Evolutionary conservation across 129 eudicot genomes (phyloP).

Genomic region (Silybum marianum): DNA sequence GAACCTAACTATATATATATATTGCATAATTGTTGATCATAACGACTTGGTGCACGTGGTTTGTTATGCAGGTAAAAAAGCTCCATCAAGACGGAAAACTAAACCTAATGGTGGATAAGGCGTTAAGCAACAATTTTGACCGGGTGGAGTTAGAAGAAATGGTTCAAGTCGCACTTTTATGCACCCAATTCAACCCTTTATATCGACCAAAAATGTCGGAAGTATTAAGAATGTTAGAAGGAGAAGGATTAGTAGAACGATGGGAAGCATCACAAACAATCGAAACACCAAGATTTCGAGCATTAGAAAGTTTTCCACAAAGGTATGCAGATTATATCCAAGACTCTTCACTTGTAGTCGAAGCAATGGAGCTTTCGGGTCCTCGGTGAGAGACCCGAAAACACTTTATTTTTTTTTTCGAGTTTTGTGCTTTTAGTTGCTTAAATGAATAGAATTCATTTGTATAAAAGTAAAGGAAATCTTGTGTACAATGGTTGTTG

Average conservation of each 20-base stretch:
- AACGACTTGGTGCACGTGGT: neutral
- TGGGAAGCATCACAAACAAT: constrained; percentile 72
- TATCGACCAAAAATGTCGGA: constrained; percentile 94
- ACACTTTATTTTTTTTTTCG: neutral
- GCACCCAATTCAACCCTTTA: constrained; percentile 79
- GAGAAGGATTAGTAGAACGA: constrained; percentile 86
- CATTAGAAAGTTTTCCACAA: constrained; percentile 45
- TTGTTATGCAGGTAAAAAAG: constrained; percentile 61
- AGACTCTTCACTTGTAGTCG: constrained; percentile 79
- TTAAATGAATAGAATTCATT: constrained; percentile 23
- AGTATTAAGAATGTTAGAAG: constrained; percentile 86
- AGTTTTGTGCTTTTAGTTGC: neutral
- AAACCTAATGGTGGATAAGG: constrained; percentile 74
- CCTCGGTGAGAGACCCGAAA: constrained; percentile 59
- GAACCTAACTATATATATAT: too few species aligned
- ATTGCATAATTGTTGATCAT: neutral
- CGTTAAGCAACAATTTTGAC: constrained; percentile 59
- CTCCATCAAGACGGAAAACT: constrained; percentile 77
- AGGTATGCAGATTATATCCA: constrained; percentile 80
- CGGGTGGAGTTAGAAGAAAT: constrained; percentile 74
- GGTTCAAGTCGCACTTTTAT: constrained; percentile 83
- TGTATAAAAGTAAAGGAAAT: constrained; percentile 32
- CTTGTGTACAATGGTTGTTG: constrained; percentile 28
- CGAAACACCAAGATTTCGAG: constrained; percentile 63
- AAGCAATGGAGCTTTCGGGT: constrained; percentile 98